Base-by-base conservation (phyloP, 2,329 filamentous ascomycete species). In the Xylariales sp. region DNA sequence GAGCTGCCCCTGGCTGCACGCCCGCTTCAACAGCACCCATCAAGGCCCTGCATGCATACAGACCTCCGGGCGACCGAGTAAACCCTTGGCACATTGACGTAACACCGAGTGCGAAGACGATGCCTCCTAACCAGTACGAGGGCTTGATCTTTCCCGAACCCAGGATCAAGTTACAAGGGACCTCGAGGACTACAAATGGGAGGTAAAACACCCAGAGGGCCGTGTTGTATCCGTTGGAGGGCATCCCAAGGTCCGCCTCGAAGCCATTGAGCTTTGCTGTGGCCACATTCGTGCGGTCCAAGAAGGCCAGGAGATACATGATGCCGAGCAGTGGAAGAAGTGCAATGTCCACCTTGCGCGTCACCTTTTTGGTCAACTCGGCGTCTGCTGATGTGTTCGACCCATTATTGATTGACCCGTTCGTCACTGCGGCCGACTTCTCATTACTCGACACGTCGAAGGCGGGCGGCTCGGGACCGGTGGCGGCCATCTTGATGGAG, bases 201-300 rank as follows among this genome's bases (percentile, higher is more conserved):
- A 39, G 37, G 12, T 31, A 39, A 12, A 39, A 39, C 3, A 39
- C 37, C 37, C 37, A 39, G 18, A 39, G 25, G 1, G 37, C 37
- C 27, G 37, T 39, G 27, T 39, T 39, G 37, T 39, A 39, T n/a
- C 37, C 37, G n/a, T 28, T 20, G 16, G 37, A 39, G 9, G 37
- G 37, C 37, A 39, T 39, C 25, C 15, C 24, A 14, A 39, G 37
- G 16, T 39, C 37, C 19, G 37, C 24, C 19, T 39, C 37, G 37
- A 39, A 31, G 25, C 37, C 37, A 14, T 31, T 29, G 15, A 39
- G 27, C 27, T 39, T 39, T 11, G 37, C 37, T 14, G 24, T 39
- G 9, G 25, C 37, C n/a, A 39, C 31, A 10, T 39, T 39, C 14
- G 37, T 39, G 7, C 37, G 37, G 18, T 39, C 37, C 16, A 39